Evolutionary conservation across 345 rosid species (phyloP).

Genomic region (Sisymbrium altissimum): DNA sequence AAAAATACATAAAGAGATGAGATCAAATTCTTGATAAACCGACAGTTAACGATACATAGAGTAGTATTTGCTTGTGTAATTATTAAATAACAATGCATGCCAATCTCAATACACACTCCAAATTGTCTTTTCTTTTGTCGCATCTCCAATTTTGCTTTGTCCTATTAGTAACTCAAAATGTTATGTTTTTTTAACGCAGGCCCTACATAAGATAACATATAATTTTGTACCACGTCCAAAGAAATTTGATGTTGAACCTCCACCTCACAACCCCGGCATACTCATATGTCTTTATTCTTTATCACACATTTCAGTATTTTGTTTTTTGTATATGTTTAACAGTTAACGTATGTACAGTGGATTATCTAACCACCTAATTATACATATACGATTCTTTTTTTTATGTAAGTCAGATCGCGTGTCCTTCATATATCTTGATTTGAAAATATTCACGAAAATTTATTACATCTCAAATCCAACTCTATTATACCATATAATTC

Average conservation of each 20-base stretch:
- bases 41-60: conserved; percentile 16
- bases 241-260: conserved; percentile 9
- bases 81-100: conserved; percentile 29
- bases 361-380: too few relatives aligned
- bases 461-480: neutral
- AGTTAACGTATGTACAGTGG: neutral
- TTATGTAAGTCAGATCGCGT: neutral
- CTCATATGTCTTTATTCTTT: neutral
- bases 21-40: conserved; percentile 6
- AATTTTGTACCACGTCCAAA: conserved; percentile 18
- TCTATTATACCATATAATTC: neutral
- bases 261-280: neutral
- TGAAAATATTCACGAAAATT: neutral
- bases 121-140: conserved; percentile 22
- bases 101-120: conserved; percentile 25
- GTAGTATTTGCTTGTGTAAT: conserved; percentile 14
- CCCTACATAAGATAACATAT: conserved; percentile 28
- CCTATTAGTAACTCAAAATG: conserved; percentile 19
- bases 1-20: neutral
- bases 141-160: conserved; percentile 6
- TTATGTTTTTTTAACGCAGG: neutral
- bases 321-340: neutral
- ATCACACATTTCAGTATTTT: neutral
- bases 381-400: too few relatives aligned
- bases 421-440: neutral